These are phyloP conservation scores for Hymenoscyphus fraxineus DNA, from an alignment of 2,329 filamentous ascomycete genomes.

Conservation along the genomic window DNA sequence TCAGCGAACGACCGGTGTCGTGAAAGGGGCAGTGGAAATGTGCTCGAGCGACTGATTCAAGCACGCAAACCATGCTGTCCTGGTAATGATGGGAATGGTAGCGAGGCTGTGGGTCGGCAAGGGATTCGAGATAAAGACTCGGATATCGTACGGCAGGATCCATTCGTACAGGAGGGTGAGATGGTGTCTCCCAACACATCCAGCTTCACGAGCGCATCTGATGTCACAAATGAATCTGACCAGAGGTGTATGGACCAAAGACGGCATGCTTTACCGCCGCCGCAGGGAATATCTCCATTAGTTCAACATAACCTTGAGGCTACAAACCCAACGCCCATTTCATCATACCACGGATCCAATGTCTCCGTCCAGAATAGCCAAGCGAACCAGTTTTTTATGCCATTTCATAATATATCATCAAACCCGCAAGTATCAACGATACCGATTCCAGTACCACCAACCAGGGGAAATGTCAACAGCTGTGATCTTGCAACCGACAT, in stretches of 20 bases:
- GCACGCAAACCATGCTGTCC: background rate
- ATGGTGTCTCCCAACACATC: background rate
- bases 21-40: background rate
- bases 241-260: background rate
- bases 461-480: constrained; percentile 28
- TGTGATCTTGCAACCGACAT: constrained; percentile 42
- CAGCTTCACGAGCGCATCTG: background rate
- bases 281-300: background rate
- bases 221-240: background rate
- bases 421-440: background rate
- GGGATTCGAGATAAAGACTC: background rate
- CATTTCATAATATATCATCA: background rate
- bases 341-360: background rate
- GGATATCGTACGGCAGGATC: background rate
- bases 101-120: background rate
- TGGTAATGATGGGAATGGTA: background rate
- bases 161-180: background rate
- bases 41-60: background rate
- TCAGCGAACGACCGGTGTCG: constrained; percentile 13
- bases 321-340: background rate
- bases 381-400: background rate
- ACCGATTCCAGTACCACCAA: constrained; percentile 1
- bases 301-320: background rate
- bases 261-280: background rate
- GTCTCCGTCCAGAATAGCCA: background rate